Base-by-base conservation (phyloP, 2,329 filamentous ascomycete species). In the Cercospora brassicicola region DNA sequence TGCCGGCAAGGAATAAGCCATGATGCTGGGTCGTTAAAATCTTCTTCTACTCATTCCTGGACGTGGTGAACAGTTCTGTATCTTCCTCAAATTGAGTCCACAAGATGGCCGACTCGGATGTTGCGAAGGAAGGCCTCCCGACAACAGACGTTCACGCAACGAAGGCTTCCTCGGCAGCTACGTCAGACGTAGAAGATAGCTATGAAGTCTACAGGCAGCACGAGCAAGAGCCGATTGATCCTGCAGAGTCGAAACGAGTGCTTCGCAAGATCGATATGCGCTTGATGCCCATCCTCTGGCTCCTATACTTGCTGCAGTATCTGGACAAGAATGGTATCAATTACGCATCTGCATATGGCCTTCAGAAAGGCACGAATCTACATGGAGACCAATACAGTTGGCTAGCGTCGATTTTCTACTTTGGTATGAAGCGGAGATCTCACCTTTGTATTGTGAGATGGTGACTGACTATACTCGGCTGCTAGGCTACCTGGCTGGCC, bases 331-430 rank as follows among this genome's bases (percentile, higher is more conserved):
- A 76, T 30, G 73, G 73, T 13, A 72, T 78, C 59, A 74, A 76
- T 45, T 86, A 85, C 74, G 83, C 84, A 7, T 82, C 81, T 65
- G 81, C 82, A 0, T 86, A 83, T 71, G 84, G 84, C 0, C 74
- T 86, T 11, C 76, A 83, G 53, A 74, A 82, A 36, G 83, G 81
- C 0, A 84, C 83, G 0, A 76, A 85, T 63, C 77, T 87, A 5
- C 71, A 79, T 7, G 82, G 82, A 10, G 79, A 85, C 66, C 79
- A 87, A 63, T 87, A 86, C 71, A 82, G 82, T 11, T 87, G 85
- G 85, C 78, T 85, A 9, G 79, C 57, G 5, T 55, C 42, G 1
- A 84, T 84, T 7, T 85, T 84, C 72, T 85, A 84, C 72, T 83
- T 85, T 69, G 82, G 83, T 45, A 61, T 20, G 18, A 20, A 20